Base-by-base conservation (phyloP, 352 stramenopile species). In the Phytophthora vignae region DNA sequence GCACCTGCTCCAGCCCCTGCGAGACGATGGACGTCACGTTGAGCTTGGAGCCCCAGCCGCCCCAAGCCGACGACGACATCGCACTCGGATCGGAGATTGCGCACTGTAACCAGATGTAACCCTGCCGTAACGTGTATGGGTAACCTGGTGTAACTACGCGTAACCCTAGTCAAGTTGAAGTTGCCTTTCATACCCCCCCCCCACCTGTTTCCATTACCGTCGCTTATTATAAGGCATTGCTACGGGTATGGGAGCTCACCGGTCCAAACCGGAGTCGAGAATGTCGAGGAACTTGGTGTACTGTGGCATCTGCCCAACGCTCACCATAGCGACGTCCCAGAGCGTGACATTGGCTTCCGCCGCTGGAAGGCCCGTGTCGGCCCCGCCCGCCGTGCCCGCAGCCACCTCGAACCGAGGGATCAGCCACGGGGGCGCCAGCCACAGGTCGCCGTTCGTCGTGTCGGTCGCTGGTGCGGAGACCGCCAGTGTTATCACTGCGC, bases 21-120 rank as follows among this genome's bases (percentile, higher is more conserved):
- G 85, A 92, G 36, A 96, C 89, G 74, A 96, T 91, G 36, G 84
- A 92, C 68, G 88, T 86, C 50, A 96, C 83, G 59, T 94, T 96
- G 60, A 96, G 64, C 68, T 88, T 87, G 60, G 79, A 68, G 59
- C 85, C 78, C 87, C 87, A 94, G 27, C 76, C 76, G 52, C 82
- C 81, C 87, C 87, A 93, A 21, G 67, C 10, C 31, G 71, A 65
- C 25, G 71, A 68, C 66, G 63, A 31, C 38, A 56, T 40, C 49
- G 56, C 25, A 8, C n/a, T 22, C 17, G 7, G 8, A 6, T 17
- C 7, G 2, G 12, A n/a, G 14, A 50, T 5, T 8, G 15, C n/a
- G 42, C 14, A 8, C 14, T 8, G 17, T 21, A 17, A 10, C 42
- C n/a, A 50, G 14, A 31, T 31, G 27, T 31, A 31, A 31, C 6